Percentiles rank a stretch among this genome's conserved stretches.
phyloP scores from a whole-genome alignment of 1,284 basidiomycete species.

The Sphaerobolus stellatus region DNA sequence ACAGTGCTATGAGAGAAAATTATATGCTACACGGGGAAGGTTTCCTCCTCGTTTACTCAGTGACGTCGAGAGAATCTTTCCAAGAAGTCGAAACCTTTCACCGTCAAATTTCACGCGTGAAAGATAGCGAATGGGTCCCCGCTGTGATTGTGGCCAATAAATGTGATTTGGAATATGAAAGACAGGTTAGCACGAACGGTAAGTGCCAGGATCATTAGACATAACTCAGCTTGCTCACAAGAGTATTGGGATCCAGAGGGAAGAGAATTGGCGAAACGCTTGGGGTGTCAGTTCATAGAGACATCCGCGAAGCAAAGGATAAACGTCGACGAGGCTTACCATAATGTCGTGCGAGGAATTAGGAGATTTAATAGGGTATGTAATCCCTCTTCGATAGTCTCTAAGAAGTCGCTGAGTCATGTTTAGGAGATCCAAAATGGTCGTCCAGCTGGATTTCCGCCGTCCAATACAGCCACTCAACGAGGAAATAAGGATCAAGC shows the following conservation, averaged over 20 bases:
- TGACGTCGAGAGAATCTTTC: conserved; percentile 51
- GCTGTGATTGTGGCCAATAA: conserved; percentile 53
- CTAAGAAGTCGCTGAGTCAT: not conserved
- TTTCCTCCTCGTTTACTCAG: conserved; percentile 54
- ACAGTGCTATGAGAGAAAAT: conserved; percentile 52
- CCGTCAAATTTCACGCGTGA: conserved; percentile 45
- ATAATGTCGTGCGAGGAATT: not conserved
- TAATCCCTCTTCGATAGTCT: not conserved
- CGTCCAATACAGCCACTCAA: too few relatives aligned
- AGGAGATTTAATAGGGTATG: not conserved
- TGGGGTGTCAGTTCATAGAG: conserved; percentile 9
- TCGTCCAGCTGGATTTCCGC: too few relatives aligned
- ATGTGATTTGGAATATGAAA: conserved; percentile 48
- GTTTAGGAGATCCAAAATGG: not conserved
- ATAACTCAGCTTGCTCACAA: not conserved
- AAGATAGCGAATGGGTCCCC: conserved; percentile 50
- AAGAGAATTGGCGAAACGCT: conserved; percentile 44
- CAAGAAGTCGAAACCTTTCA: conserved; percentile 47
- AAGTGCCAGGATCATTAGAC: conserved; percentile 8
- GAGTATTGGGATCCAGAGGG: conserved; percentile 35
- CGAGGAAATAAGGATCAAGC: too few relatives aligned
- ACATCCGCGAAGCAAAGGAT: not conserved
- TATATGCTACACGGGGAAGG: conserved; percentile 55
- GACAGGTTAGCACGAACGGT: conserved; percentile 43
- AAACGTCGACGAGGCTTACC: not conserved